Evolutionary conservation across 495 filamentous ascomycete genomes (phyloP), one percentile per base, ranked within the genome.

Genomic region (Hypoxylon rickii): DNA sequence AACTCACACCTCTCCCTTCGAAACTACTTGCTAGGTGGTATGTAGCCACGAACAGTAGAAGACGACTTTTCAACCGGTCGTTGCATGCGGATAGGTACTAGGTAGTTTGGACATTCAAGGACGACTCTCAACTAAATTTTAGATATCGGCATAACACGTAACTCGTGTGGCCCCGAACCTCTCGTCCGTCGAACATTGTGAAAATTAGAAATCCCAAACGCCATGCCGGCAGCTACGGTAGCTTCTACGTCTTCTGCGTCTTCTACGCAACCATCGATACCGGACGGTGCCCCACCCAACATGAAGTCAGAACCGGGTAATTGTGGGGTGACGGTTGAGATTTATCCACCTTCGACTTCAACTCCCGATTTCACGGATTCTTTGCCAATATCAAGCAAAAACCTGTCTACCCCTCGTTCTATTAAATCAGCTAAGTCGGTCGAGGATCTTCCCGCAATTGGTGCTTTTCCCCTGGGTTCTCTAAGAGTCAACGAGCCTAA

Each of bases 401-500:
- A 37, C 41, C 29, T 33, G n/a, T 20, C 38, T 21, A 21, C 38
- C 15, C 19, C 20, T 10, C 33, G 42, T 8, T 39, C 48, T 15
- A 8, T 51, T 2, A 39, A 37, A n/a, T 66, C 66, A 12, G 43
- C 51, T 24, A 63, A 46, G 21, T 70, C 68, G 4, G 55, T 66
- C 38, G 51, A 58, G 19, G 70, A 66, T 16, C 39, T 75, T 11
- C 56, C 63, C 12, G 63, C 64, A 3, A 62, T 71, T 17, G 74
- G 74, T 5, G 61, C 50, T 11, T 65, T 67, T 26, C 68, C 72
- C 8, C 55, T 70, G 2, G 71, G 73, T 3, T 61, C 54, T 36
- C 69, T 76, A 12, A 69, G 69, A 34, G 61, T 76, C 21, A 70
- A 69, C 43, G 58, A 58, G 4, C 45, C 45, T 12, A 50, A 24